Evolutionary conservation across 75 land plant genomes (phyloP), one percentile per base, ranked within the genome.

Genomic region (Picea sitchensis): DNA sequence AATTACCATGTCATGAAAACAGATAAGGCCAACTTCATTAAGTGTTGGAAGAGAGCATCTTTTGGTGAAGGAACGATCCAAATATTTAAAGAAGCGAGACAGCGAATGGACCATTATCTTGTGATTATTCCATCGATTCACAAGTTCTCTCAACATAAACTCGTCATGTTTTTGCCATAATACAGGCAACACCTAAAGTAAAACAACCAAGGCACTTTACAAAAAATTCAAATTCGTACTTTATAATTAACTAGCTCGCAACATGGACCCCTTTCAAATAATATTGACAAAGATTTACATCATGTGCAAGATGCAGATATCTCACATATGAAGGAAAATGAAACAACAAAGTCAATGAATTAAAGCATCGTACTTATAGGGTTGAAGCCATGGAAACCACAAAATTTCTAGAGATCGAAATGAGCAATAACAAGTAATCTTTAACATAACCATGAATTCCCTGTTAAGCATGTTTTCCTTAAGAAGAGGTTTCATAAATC

Each of bases 21-120:
- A 86, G 73, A 88, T 91, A 3, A 93, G 85, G 1, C 98, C 98
- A 75, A 95, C 98, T 82, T 93, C 95, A 69, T 82, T 84, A 7
- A 95, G 84, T 23, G 88, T 69, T 21, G 95, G 90, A 75, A 95
- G 90, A 47, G 92, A 89, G 67, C 95, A 80, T 54, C 92, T 81
- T 51, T 92, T 86, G 76, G 91, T 93, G 69, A 91, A 93, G 77
- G 92, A 95, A 3, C 95, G 90, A 77, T 95, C 98, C 23, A 95
- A 83, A 77, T 95, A 95, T 47, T 88, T 80, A 77, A 95, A 95
- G 83, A 95, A 95, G 4, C 93, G 88, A 18, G 98, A 93, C 18
- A 95, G 85, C 95, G 93, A 93, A 54, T 95, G 88, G 61, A 91
- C 96, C 98, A 95, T 95, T 26, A 93, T 83, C 72, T 95, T 93